phyloP scores from a whole-genome alignment of 306 rosid species.

The Quercus glauca region DNA sequence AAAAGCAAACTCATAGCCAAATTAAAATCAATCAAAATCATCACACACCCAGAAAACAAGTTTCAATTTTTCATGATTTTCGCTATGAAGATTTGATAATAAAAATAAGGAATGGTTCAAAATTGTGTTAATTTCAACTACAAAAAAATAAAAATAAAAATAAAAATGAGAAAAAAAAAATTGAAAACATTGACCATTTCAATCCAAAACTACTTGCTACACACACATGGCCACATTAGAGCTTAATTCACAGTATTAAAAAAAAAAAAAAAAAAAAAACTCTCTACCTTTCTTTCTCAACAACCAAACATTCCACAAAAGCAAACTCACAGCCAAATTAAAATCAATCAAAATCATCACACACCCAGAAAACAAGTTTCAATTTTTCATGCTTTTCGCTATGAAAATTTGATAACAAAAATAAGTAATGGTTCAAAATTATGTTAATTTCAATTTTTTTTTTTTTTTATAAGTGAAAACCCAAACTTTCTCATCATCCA shows the following conservation, averaged over 20 bases:
- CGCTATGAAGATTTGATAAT: too few relatives aligned
- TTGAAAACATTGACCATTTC: conserved; percentile 1
- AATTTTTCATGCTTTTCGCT: too few relatives aligned
- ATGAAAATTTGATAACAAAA: too few relatives aligned
- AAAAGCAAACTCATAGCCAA: background rate
- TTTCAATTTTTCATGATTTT: too few relatives aligned
- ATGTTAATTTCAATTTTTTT: too few relatives aligned
- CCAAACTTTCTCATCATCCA: background rate
- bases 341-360: background rate
- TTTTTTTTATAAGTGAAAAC: background rate
- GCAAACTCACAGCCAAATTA: background rate
- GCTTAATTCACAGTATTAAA: background rate
- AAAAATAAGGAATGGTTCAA: too few relatives aligned
- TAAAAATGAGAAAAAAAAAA: conserved; percentile 17
- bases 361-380: background rate
- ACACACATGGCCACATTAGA: background rate
- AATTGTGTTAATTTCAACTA: background rate
- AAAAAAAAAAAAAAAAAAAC: background rate
- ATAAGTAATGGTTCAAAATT: too few relatives aligned
- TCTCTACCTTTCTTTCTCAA: background rate
- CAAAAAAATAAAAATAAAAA: too few relatives aligned
- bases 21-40: background rate
- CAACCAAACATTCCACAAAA: conserved; percentile 9
- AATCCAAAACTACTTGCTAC: background rate
- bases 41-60: background rate